phyloP scores from a whole-genome alignment of 371 early-diverging fungal genomes.

The Mucor mucedo region DNA sequence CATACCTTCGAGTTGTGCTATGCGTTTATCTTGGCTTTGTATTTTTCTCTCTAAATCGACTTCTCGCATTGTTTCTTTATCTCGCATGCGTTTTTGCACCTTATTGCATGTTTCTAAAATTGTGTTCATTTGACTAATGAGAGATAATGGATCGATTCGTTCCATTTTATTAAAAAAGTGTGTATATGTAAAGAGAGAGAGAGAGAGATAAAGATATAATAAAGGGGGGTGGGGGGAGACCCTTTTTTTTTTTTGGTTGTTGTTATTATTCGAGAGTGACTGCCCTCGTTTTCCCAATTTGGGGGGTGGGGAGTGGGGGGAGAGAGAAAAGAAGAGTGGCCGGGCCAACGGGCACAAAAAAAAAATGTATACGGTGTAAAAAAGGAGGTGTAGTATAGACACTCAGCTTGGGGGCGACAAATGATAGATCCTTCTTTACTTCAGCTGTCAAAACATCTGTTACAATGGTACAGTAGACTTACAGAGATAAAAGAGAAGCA shows the following conservation, averaged over 20 bases:
- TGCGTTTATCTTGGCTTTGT: not conserved
- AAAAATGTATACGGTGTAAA: not conserved
- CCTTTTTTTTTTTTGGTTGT: no score
- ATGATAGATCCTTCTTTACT: slow-evolving; percentile 33
- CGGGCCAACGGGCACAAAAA: not conserved
- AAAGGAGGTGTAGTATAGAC: slow-evolving; percentile 9
- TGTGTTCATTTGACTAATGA: not conserved
- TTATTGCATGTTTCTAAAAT: not conserved
- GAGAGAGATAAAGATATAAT: not conserved
- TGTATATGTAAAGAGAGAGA: not conserved
- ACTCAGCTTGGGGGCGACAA: slow-evolving; percentile 14
- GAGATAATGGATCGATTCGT: not conserved
- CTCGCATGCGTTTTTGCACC: not conserved
- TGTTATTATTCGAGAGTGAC: not conserved
- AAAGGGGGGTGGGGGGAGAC: not conserved
- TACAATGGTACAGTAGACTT: slow-evolving; percentile 29
- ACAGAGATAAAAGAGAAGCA: not conserved
- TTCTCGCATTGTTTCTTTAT: not conserved
- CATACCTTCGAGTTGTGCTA: not conserved
- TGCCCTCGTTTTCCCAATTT: not conserved
- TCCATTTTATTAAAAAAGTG: not conserved
- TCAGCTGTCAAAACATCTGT: slow-evolving; percentile 37
- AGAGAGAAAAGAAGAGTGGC: not conserved
- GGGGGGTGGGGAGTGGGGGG: not conserved
- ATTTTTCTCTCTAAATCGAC: not conserved